Percentiles rank a stretch among this genome's conserved stretches.
Evolutionary conservation across 2,329 filamentous ascomycete species (phyloP).

Genomic region (Pyrenophora tritici-repentis): DNA sequence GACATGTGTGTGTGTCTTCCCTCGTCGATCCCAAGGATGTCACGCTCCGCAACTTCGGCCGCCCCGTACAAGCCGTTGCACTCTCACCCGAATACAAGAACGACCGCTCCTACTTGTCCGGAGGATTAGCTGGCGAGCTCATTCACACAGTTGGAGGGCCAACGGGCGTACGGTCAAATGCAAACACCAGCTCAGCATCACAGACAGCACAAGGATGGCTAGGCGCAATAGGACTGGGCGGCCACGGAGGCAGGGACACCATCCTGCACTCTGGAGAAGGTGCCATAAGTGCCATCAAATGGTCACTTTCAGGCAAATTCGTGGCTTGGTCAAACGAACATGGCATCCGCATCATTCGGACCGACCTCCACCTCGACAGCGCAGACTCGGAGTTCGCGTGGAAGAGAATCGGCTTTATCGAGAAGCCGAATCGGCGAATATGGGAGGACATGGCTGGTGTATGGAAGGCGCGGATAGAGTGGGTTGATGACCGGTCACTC

Average conservation of each 20-base stretch:
- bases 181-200: constrained; percentile 84
- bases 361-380: constrained; percentile 78
- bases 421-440: constrained; percentile 80
- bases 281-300: constrained; percentile 87
- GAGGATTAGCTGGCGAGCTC: constrained; percentile 83
- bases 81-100: constrained; percentile 94
- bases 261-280: constrained; percentile 92
- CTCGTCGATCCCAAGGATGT: constrained; percentile 88
- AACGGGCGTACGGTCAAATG: constrained; percentile 76
- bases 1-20: constrained; percentile 90
- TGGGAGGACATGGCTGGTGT: constrained; percentile 98
- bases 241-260: constrained; percentile 80
- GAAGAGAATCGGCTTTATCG: constrained; percentile 92
- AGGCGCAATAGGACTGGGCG: constrained; percentile 80
- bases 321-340: constrained; percentile 96
- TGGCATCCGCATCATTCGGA: constrained; percentile 97
- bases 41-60: constrained; percentile 86
- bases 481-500: constrained; percentile 85
- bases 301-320: constrained; percentile 90
- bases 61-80: constrained; percentile 88
- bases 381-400: constrained; percentile 81
- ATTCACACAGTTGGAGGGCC: constrained; percentile 84
- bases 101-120: constrained; percentile 87
- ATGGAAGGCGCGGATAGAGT: constrained; percentile 90
- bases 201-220: constrained; percentile 90